These are phyloP conservation scores for Dactylellina parvicollis DNA, from an alignment of 2,329 filamentous ascomycete species.

Conservation along the genomic window DNA sequence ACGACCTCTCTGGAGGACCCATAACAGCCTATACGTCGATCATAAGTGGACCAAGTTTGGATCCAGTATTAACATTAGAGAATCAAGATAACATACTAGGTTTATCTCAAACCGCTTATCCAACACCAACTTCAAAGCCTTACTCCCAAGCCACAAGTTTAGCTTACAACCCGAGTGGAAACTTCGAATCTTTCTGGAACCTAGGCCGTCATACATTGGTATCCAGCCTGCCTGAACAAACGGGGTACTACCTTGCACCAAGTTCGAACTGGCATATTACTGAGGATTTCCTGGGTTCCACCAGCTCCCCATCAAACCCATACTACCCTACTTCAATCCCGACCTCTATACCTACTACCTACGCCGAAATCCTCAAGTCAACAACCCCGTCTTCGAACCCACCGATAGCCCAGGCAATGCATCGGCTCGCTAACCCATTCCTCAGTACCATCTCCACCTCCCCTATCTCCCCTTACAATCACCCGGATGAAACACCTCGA, in stretches of 20 bases:
- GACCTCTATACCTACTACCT: constrained; percentile 23
- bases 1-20: constrained; percentile 23
- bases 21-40: constrained; percentile 43
- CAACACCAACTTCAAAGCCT: constrained; percentile 6
- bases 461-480: constrained; percentile 31
- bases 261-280: constrained; percentile 37
- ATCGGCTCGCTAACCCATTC: constrained; percentile 23
- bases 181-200: constrained; percentile 41
- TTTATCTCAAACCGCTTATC: constrained; percentile 26
- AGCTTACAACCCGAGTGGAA: constrained; percentile 19
- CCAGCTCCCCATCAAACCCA: constrained; percentile 23
- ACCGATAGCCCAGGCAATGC: constrained; percentile 9
- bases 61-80: constrained; percentile 43
- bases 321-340: constrained; percentile 47
- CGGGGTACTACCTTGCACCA: constrained; percentile 31
- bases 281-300: constrained; percentile 38
- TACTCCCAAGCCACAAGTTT: constrained; percentile 30
- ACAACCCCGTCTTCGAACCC: constrained; percentile 13
- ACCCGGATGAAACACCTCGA: constrained; percentile 47
- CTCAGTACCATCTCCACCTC: constrained; percentile 25
- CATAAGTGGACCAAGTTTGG: constrained; percentile 28
- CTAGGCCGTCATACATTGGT: constrained; percentile 25
- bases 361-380: constrained; percentile 32
- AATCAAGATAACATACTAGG: constrained; percentile 45
- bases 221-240: constrained; percentile 42